Evolutionary conservation across 1,139 yeast genomes (phyloP), one percentile per base, ranked within the genome.

Genomic region (Magnusiomyces suaveolens): DNA sequence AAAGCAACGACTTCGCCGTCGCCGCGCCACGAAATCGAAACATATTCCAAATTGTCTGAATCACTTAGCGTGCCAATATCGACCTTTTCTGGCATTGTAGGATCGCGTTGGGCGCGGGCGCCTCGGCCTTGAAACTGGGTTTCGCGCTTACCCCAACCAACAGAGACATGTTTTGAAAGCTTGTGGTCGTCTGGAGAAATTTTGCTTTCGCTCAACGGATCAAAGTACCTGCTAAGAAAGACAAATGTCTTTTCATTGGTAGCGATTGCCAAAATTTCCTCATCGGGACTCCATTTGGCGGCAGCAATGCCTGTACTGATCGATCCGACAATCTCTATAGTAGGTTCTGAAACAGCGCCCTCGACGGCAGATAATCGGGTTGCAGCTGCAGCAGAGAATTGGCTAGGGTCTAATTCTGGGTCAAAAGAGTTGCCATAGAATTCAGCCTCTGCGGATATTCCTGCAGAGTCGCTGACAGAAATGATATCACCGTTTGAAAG

Each of bases 71-170:
- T 56, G 49, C 97, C 97, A 36, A 74, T 70, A 66, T 90, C 95
- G 3, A 83, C 79, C 61, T 78, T 79, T 46, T 82, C 79, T 0
- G 84, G 84, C 69, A 92, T 86, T 0, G 98, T 94, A n/a, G 98
- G 98, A 69, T 94, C 98, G 65, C 92, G 80, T 61, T 85, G 73
- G 44, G 84, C 66, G 63, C 83, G 83, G 46, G 88, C 92, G 57
- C 98, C 98, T 63, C 80, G 83, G 52, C 99, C 99, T 69, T 87
- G 84, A 69, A 94, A 94, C 70, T 94, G 99, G 0, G 99, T 94
- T 69, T 92, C 98, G 60, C 85, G 83, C 62, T 86, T 87, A 64
- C 99, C 99, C 99, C 99, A 94, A 21, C 99, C 99, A 43, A 92
- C 97, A 23, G 95, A 84, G 38, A 94, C 97, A 65, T 92, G 96